These are phyloP conservation scores for Inonotus obliquus DNA, from an alignment of 1,284 basidiomycete genomes.

Conservation along the genomic window DNA sequence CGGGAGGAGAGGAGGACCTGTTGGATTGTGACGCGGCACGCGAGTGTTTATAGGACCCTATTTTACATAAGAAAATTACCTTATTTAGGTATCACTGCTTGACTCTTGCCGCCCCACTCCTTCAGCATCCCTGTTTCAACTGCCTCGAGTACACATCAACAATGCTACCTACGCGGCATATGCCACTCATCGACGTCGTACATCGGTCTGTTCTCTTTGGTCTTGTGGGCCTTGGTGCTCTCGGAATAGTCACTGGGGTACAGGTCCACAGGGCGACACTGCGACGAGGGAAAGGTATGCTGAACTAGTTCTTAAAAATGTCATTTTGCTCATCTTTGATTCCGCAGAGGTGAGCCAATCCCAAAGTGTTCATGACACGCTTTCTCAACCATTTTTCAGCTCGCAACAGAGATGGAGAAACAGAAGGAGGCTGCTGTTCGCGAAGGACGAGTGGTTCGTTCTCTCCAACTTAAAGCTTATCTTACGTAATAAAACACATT, in stretches of 20 bases:
- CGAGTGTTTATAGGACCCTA: neutral
- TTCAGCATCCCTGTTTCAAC: neutral
- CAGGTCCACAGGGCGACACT: constrained; percentile 14
- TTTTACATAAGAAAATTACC: neutral
- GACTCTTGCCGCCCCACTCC: neutral
- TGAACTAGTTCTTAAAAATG: neutral
- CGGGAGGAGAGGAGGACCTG: neutral
- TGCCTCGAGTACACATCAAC: neutral
- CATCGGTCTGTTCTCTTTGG: constrained; percentile 14
- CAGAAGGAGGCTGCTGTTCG: constrained; percentile 10
- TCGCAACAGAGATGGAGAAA: constrained; percentile 15
- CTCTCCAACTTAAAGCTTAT: neutral
- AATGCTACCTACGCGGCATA: neutral
- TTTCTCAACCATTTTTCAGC: neutral
- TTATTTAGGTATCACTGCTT: neutral
- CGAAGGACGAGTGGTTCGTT: constrained; percentile 15
- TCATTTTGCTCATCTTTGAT: neutral
- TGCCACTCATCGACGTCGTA: constrained; percentile 11
- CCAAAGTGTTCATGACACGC: neutral
- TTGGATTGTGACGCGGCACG: constrained; percentile 5
- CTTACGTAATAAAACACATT: neutral
- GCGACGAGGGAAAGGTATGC: constrained; percentile 13
- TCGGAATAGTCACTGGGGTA: constrained; percentile 5
- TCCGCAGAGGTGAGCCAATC: neutral
- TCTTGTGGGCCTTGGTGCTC: constrained; percentile 15